These are phyloP conservation scores for Melaleuca alternifolia DNA, from an alignment of 345 rosid genomes.

Conservation along the genomic window DNA sequence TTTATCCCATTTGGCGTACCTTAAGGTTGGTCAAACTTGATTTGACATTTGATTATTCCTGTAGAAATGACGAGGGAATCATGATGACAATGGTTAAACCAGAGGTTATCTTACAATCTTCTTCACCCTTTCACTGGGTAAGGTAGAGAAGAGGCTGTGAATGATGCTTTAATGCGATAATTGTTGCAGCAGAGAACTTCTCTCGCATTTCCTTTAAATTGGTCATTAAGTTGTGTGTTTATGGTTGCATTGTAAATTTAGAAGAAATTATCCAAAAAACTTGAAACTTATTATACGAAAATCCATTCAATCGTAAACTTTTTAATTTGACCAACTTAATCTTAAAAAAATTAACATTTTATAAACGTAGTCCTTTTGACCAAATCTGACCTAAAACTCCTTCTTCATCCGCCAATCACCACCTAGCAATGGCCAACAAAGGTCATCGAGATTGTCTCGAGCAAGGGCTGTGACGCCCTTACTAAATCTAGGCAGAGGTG, in stretches of 20 bases:
- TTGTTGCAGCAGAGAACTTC: background rate
- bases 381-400: too few species aligned
- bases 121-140: background rate
- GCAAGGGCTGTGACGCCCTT: too few species aligned
- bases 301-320: too few species aligned
- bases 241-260: background rate
- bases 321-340: too few species aligned
- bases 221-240: background rate
- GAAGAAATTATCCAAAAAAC: too few species aligned
- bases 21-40: background rate
- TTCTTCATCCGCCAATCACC: too few species aligned
- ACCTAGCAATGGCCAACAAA: too few species aligned
- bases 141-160: background rate
- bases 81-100: background rate
- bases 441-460: too few species aligned
- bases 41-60: background rate
- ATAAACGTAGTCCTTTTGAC: too few species aligned
- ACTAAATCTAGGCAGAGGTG: too few species aligned
- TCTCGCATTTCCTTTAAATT: background rate
- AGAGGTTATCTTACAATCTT: background rate
- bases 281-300: accelerated
- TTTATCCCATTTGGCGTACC: background rate
- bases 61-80: background rate
- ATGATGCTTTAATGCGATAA: background rate
- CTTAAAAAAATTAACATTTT: too few species aligned